Base-by-base conservation (phyloP, 1,284 basidiomycete species). In the Malassezia brasiliensis region DNA sequence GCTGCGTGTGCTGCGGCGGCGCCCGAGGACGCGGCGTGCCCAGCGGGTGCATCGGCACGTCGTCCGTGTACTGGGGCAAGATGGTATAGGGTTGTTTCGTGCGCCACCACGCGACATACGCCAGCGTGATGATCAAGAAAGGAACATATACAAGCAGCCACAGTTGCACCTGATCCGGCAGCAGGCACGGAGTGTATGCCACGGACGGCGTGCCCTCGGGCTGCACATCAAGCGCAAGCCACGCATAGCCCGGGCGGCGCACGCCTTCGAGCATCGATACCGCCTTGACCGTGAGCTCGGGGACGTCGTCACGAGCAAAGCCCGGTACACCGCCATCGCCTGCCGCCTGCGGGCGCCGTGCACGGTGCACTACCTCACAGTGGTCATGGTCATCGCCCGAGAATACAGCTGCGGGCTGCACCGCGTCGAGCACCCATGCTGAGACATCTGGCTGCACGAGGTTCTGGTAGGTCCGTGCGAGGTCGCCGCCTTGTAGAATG, bases 341-440 rank as follows among this genome's bases (percentile, higher is more conserved):
- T 0, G 17, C 15, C 1, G 28, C 12, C 3, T 12, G 15, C 3
- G n/a, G 19, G 17, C 55, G 50, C 15, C 8, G 30, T 9, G 38
- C 25, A 5, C 6, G n/a, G 49, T 70, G 68, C 2, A 63, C 50
- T 25, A 57, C 52, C 35, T 70, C 66, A 53, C 68, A 70, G 40
- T 70, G 67, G 39, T 70, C 66, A 50, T 70, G 68, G 41, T 70
- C 66, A 28, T 70, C 67, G 11, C 68, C 68, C 38, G 63, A 64
- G 47, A 70, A 70, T 0, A 70, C 59, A 0, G 57, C 53, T 17
- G 56, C 50, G 0, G 67, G 66, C 30, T 64, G 51, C 34, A 68
- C 56, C 1, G 47, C 35, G 12, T 47, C 36, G 8, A 70, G 49
- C 25, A 70, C 48, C 58, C 65, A 70, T 12, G 51, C 28, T 0